Conservation (phyloP, 2,329 filamentous ascomycete species). For the Stenocarpella maydis region DNA sequence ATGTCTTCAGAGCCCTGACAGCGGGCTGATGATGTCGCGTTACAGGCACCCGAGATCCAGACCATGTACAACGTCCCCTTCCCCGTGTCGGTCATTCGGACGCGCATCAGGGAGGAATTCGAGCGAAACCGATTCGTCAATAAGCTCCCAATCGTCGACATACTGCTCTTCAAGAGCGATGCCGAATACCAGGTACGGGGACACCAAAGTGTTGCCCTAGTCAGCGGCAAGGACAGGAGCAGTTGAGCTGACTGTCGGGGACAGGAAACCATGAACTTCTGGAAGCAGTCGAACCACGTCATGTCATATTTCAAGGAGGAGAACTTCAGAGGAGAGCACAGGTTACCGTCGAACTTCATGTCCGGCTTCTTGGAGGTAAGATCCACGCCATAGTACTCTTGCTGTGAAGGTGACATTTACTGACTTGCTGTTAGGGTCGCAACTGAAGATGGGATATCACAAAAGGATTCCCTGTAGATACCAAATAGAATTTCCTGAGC, state of each 20-base stretch:
- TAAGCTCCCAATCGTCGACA: constrained; percentile 87
- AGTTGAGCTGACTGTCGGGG: constrained; percentile 13
- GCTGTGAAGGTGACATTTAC: constrained; percentile 37
- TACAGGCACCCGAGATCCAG: constrained; percentile 93
- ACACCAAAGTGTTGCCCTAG: constrained; percentile 22
- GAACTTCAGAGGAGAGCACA: constrained; percentile 76
- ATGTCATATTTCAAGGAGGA: constrained; percentile 97
- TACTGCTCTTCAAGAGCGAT: constrained; percentile 89
- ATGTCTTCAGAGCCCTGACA: neutral
- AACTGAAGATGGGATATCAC: constrained; percentile 55
- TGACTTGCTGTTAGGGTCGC: constrained; percentile 54
- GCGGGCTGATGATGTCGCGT: constrained; percentile 26
- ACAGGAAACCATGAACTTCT: constrained; percentile 98
- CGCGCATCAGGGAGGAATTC: constrained; percentile 95
- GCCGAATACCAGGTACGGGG: constrained; percentile 86
- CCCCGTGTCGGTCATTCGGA: constrained; percentile 86
- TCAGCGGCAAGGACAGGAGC: neutral
- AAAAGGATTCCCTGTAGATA: constrained; percentile 44
- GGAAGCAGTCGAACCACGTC: constrained; percentile 95
- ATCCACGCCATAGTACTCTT: constrained; percentile 30
- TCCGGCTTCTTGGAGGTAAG: constrained; percentile 92
- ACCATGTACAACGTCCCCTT: constrained; percentile 95
- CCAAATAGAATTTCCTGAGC: constrained; percentile 37
- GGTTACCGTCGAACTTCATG: constrained; percentile 90
- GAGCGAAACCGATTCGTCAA: constrained; percentile 94